Evolutionary conservation across 2,329 filamentous ascomycete species (phyloP).

Genomic region (Daldinia sp.): DNA sequence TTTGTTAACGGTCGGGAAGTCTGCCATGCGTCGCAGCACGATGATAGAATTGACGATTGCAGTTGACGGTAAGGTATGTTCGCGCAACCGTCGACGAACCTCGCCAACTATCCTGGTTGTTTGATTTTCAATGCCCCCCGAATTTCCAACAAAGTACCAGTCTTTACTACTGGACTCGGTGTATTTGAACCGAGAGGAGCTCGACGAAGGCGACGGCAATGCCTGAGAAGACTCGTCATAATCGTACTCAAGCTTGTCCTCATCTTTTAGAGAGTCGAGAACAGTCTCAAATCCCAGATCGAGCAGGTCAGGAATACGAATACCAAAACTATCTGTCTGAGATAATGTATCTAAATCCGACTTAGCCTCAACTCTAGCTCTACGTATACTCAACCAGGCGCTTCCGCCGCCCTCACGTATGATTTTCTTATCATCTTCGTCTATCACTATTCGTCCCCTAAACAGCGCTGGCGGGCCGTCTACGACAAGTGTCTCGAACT

Average conservation of each 20-base stretch:
- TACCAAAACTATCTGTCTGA: slow-evolving; percentile 22
- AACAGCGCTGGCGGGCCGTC: slow-evolving; percentile 80
- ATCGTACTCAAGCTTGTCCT: slow-evolving; percentile 6
- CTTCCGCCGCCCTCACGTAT: slow-evolving; percentile 78
- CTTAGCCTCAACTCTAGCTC: slow-evolving; percentile 62
- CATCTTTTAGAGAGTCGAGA: slow-evolving; percentile 46
- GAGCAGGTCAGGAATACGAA: slow-evolving; percentile 70
- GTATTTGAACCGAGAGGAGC: background rate
- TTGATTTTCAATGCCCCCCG: slow-evolving; percentile 54
- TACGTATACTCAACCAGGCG: slow-evolving; percentile 71
- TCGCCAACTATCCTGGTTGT: slow-evolving; percentile 57
- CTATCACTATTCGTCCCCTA: slow-evolving; percentile 72
- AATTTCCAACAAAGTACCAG: slow-evolving; percentile 51
- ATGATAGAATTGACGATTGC: slow-evolving; percentile 68
- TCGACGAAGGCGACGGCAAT: slow-evolving; percentile 10
- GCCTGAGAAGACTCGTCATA: slow-evolving; percentile 16
- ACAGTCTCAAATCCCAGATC: slow-evolving; percentile 66
- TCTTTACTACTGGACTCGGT: slow-evolving; percentile 37
- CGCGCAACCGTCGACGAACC: slow-evolving; percentile 53
- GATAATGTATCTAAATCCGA: slow-evolving; percentile 21
- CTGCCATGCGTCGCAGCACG: slow-evolving; percentile 78
- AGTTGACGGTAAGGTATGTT: slow-evolving; percentile 48
- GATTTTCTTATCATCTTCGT: slow-evolving; percentile 59
- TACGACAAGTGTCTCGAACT: slow-evolving; percentile 92
- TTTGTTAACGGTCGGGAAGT: slow-evolving; percentile 78